Base-by-base conservation (phyloP, 2,329 filamentous ascomycete genomes). In the Penicillium sp. region DNA sequence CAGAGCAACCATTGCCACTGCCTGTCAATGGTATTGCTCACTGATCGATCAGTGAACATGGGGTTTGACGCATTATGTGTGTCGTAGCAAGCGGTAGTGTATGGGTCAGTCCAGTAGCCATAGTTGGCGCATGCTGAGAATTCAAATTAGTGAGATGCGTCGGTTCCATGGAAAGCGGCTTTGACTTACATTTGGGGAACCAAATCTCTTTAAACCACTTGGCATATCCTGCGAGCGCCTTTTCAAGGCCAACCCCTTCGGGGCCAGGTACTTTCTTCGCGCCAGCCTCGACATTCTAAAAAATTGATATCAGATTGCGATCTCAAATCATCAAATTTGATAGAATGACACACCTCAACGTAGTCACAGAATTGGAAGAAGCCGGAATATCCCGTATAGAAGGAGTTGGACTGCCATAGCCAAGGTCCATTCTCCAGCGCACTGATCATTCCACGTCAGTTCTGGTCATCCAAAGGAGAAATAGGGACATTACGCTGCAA, bases 1-100 rank as follows among this genome's bases (percentile, higher is more conserved):
- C 84, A 86, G 1, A 77, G 73, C 67, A 84, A 76, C 82, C 83
- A 86, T 7, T 73, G 64, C 82, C 81, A 86, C 54, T 83, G 80
- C 0, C 81, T 69, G 56, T 80, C 74, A 30, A 71, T 59, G 0
- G 61, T 48, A 62, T 85, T 84, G 44, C 56, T 57, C 5, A 79
- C 69, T 1, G 68, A 70, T 16, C 63, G 67, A 63, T 86, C 80
- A 4, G 76, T 79, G 67, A 73, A 85, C 2, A 80, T 56, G 0
- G 76, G 71, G 54, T 71, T 81, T 18, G 69, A 72, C 6, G 70
- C 55, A 58, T 85, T 77, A 64, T 82, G 76, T 1, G 76, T 79
- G 63, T 84, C 71, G 51, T 78, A 78, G 63, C 82, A 86, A n/a
- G 66, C 74, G 7, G 74, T 69, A 30, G 74, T 76, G 47, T 69